Base-by-base conservation (phyloP, 73 alveolate genomes). In the Paraurostyla sp. region DNA sequence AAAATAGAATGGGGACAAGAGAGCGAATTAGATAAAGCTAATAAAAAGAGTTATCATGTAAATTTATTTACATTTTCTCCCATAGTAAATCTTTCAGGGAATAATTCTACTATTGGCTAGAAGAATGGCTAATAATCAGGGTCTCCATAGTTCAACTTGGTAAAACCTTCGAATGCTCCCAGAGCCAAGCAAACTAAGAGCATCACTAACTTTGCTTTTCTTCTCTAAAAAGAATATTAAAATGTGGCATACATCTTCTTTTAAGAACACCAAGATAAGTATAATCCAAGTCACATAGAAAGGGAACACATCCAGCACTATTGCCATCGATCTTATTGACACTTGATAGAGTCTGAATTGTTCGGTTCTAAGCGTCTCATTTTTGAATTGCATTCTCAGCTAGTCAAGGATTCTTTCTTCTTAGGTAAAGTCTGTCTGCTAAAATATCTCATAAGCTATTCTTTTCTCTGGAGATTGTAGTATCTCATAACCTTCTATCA, bases 251-350 rank as follows among this genome's bases (percentile, higher is more conserved):
- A 78, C 89, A 78, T 78, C 89, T 36, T 78, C 76, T 30, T 78
- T 78, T 9, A 78, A 41, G 62, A 78, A 78, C 11, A 78, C 80
- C 6, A 78, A 11, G 30, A 63, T 78, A 7, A 78, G 41, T 11
- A 78, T 29, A 3, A 52, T 18, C 89, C 89, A 78, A 38, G 89
- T 78, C 22, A 78, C 7, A 51, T 78, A 78, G 42, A 52, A 50
- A 18, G 89, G 89, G 15, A 78, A 4, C 33, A 78, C 89, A 50
- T 78, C 89, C 2, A 73, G n/a, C 48, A 78, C 18, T 20, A 78
- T 29, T 4, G 80, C 6, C 36, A 51, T 49, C 22, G 78, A 42
- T n/a, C 42, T 78, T 25, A 51, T 59, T 54, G 62, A 23, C 15
- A 32, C 40, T 50, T 54, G 57, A 78, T 78, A 78, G 29, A 78